Evolutionary conservation across 768 basidiomycete species (phyloP), one percentile per base, ranked within the genome.

Genomic region (Macrocybe gigantea): DNA sequence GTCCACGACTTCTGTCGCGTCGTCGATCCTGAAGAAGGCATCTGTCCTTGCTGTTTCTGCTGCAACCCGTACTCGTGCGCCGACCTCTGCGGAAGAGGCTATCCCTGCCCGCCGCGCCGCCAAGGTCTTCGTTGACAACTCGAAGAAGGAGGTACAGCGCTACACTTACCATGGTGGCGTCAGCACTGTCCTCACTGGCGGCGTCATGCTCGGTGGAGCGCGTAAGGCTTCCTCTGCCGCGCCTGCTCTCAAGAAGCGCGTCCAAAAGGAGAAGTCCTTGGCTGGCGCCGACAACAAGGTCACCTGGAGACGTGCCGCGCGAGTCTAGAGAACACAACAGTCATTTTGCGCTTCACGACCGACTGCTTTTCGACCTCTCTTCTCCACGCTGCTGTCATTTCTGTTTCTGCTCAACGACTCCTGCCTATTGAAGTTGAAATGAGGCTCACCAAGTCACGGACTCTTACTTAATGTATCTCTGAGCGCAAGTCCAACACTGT

Each of bases 131-230:
- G 52, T 64, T n/a, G 57, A 65, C 44, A 57, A 44, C 33, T 44
- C 53, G 12, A 62, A 62, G 46, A 61, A 58, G 33, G 49, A 62
- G 8, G 54, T 62, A 11, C 65, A 62, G 10, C 67, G 62, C 32
- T 74, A 71, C 55, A 58, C 69, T 10, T 74, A 74, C 53, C 64
- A 65, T 50, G 72, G 70, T 40, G 72, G 72, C 10, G 61, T 68
- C 35, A 72, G 71, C 59, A 70, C 64, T 50, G 68, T 70, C 33
- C 64, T 72, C 41, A 68, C 66, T 9, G 72, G 72, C 14, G 72
- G 72, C 35, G 71, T 74, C 12, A 74, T 72, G 72, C 69, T 74
- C 34, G 72, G 69, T 9, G 39, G 37, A 5, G 10, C 12, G 15
- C 12, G 32, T 34, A 41, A 49, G 12, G 14, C 38, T 10, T n/a